Evolutionary conservation across 1,284 basidiomycete genomes (phyloP).

Genomic region (Wallemia ichthyophaga): DNA sequence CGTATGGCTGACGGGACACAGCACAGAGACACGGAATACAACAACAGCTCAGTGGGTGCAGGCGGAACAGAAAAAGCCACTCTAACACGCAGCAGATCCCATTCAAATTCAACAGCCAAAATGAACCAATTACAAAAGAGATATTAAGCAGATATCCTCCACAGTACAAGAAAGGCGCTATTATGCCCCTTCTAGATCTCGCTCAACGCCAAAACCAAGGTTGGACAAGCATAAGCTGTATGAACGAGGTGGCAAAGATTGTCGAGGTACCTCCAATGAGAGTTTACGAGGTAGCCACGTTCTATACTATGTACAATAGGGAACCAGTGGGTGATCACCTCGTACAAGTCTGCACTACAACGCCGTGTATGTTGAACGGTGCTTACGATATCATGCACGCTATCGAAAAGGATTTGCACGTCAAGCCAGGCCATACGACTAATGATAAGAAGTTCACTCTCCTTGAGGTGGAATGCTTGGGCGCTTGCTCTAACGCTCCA

Average conservation of each 20-base stretch:
- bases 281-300: conserved; percentile 96
- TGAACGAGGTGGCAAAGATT: conserved; percentile 36
- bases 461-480: conserved; percentile 92
- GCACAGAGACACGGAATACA: conserved; percentile 81
- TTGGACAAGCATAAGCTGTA: conserved; percentile 95
- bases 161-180: conserved; percentile 92
- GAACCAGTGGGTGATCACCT: conserved; percentile 88
- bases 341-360: conserved; percentile 94
- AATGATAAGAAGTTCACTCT: conserved; percentile 89
- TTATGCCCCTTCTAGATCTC: conserved; percentile 85
- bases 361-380: conserved; percentile 87
- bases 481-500: conserved; percentile 94
- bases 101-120: conserved; percentile 57
- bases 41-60: conserved; percentile 44
- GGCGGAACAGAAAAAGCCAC: neutral
- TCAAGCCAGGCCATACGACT: conserved; percentile 69
- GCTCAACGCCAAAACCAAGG: conserved; percentile 93
- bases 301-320: conserved; percentile 98
- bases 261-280: conserved; percentile 93
- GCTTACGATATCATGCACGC: conserved; percentile 68
- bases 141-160: conserved; percentile 78
- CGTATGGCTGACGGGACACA: conserved; percentile 15
- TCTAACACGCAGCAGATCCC: conserved; percentile 29
- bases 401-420: conserved; percentile 49
- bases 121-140: conserved; percentile 53